These are phyloP conservation scores for Lipomyces chichibuensis DNA, from an alignment of 805 yeast genomes.

Conservation along the genomic window DNA sequence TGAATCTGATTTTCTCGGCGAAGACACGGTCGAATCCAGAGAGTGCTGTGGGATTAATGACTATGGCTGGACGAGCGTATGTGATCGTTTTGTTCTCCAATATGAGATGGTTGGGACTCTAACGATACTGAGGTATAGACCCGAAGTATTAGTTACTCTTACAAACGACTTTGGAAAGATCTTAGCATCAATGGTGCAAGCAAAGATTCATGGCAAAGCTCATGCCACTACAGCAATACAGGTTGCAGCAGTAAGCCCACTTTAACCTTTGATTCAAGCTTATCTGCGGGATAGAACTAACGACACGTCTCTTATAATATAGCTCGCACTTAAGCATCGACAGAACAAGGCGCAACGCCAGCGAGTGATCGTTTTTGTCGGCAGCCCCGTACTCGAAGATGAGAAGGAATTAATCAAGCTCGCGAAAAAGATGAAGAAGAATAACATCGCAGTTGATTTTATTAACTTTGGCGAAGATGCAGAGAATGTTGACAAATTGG, in stretches of 20 bases:
- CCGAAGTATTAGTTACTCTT: slow-evolving; percentile 84
- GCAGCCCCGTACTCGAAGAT: slow-evolving; percentile 74
- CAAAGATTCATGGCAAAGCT: slow-evolving; percentile 64
- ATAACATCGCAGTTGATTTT: slow-evolving; percentile 84
- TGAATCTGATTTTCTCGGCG: slow-evolving; percentile 80
- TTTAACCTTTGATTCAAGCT: not conserved
- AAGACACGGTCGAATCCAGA: slow-evolving; percentile 91
- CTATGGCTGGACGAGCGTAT: slow-evolving; percentile 71
- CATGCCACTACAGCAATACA: slow-evolving; percentile 84
- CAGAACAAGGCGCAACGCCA: slow-evolving; percentile 92
- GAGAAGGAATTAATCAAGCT: slow-evolving; percentile 75
- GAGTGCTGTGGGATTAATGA: slow-evolving; percentile 86
- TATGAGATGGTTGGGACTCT: not conserved
- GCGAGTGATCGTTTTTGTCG: slow-evolving; percentile 86
- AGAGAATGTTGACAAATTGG: slow-evolving; percentile 74
- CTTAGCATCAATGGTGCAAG: slow-evolving; percentile 79
- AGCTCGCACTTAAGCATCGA: slow-evolving; percentile 88
- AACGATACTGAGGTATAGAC: slow-evolving; percentile 50
- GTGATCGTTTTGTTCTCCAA: slow-evolving; percentile 8
- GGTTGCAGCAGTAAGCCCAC: slow-evolving; percentile 64
- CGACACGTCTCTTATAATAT: not conserved
- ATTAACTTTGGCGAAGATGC: slow-evolving; percentile 90
- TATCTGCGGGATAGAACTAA: not conserved
- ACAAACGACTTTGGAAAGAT: slow-evolving; percentile 87
- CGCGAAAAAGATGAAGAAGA: slow-evolving; percentile 92